A percentile compares a stretch with the other conserved stretches of the same genome.
These are phyloP conservation scores for Diutina rugosa DNA, from an alignment of 1,139 yeast genomes.

Conservation along the genomic window DNA sequence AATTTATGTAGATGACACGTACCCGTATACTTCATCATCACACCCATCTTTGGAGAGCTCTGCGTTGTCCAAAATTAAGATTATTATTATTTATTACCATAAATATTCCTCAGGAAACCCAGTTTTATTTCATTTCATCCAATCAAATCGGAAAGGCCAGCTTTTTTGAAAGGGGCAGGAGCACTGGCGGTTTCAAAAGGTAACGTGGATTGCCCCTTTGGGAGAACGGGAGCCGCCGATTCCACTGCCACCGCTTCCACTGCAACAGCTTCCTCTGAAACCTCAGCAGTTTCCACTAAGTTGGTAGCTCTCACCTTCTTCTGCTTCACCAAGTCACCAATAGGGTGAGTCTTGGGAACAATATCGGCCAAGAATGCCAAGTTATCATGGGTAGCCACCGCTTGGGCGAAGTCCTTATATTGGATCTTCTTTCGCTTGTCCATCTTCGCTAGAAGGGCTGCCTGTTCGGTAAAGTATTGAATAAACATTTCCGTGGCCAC, in stretches of 20 bases:
- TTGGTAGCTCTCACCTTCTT: slow-evolving; percentile 23
- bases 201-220: slow-evolving; percentile 8
- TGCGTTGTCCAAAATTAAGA: too few relatives aligned
- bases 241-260: neutral
- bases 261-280: slow-evolving; percentile 4
- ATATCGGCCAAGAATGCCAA: slow-evolving; percentile 58
- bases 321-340: slow-evolving; percentile 37
- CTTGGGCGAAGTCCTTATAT: slow-evolving; percentile 66
- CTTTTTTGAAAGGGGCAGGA: slow-evolving; percentile 15
- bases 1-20: too few relatives aligned
- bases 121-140: slow-evolving; percentile 9
- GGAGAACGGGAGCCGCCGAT: slow-evolving; percentile 3
- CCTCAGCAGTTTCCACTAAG: slow-evolving; percentile 6
- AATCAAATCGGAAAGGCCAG: slow-evolving; percentile 24
- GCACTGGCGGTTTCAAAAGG: slow-evolving; percentile 3
- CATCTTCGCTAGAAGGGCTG: slow-evolving; percentile 52
- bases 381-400: slow-evolving; percentile 55
- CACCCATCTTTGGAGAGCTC: too few relatives aligned
- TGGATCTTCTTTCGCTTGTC: slow-evolving; percentile 59
- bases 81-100: neutral
- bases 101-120: slow-evolving; percentile 1
- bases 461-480: slow-evolving; percentile 71
- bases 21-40: too few relatives aligned
- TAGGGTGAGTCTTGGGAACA: slow-evolving; percentile 48
- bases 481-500: slow-evolving; percentile 81